Conservation (phyloP, 1,139 yeast genomes). For the Hemisphaericaspora lyxosophila region DNA sequence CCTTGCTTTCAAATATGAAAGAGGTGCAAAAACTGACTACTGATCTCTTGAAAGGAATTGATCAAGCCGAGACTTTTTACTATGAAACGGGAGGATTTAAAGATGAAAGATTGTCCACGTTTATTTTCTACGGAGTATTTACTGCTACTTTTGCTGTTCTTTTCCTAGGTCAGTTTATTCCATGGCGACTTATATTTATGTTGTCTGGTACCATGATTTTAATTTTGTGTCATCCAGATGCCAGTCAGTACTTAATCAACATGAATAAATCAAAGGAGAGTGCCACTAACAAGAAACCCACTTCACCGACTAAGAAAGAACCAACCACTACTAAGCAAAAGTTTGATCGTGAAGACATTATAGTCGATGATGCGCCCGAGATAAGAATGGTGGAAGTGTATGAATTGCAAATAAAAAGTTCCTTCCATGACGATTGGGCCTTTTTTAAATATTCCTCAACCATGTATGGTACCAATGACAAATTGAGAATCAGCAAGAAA, state of each 20-base stretch:
- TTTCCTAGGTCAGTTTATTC: conserved; percentile 61
- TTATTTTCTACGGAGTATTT: conserved; percentile 44
- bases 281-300: neutral
- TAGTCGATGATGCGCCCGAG: conserved; percentile 70
- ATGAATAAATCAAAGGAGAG: conserved; percentile 13
- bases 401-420: conserved; percentile 69
- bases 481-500: conserved; percentile 53
- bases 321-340: conserved; percentile 13
- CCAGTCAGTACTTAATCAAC: conserved; percentile 34
- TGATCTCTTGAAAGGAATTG: conserved; percentile 51
- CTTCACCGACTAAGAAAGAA: conserved; percentile 3
- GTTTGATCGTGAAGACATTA: conserved; percentile 49
- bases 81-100: conserved; percentile 69
- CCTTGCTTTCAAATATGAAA: conserved; percentile 53
- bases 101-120: conserved; percentile 68
- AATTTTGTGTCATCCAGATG: conserved; percentile 57
- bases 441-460: conserved; percentile 33
- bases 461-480: conserved; percentile 54
- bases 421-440: conserved; percentile 61
- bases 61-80: conserved; percentile 54
- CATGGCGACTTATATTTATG: conserved; percentile 62
- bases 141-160: conserved; percentile 36
- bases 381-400: conserved; percentile 65
- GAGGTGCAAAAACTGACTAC: conserved; percentile 65
- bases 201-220: conserved; percentile 54